Percentiles rank a stretch among this genome's conserved stretches.
Evolutionary conservation across 768 basidiomycete species (phyloP).

Genomic region (Dacryopinax primogenitus): DNA sequence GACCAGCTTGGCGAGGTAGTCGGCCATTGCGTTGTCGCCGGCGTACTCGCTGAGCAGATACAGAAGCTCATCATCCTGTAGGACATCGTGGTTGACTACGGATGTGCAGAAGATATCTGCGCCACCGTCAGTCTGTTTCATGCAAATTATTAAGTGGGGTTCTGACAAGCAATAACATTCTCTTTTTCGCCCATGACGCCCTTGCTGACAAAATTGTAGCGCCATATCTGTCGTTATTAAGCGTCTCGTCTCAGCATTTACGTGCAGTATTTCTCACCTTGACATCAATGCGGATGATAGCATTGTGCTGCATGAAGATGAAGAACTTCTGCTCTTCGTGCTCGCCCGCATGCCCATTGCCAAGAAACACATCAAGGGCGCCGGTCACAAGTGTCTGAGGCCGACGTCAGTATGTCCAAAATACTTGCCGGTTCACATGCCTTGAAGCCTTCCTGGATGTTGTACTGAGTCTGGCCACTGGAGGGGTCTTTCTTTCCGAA

Average conservation of each 20-base stretch:
- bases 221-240: conserved; percentile 10
- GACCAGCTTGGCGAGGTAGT: neutral
- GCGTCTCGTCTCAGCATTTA: too few relatives aligned
- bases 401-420: neutral
- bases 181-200: neutral
- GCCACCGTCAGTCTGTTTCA: neutral
- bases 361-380: conserved; percentile 9
- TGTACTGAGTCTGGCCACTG: neutral
- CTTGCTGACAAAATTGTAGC: conserved; percentile 10
- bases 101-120: conserved; percentile 12
- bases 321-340: conserved; percentile 14
- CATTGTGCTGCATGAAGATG: conserved; percentile 14
- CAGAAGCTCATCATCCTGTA: conserved; percentile 10
- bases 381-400: conserved; percentile 4
- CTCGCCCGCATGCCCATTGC: conserved; percentile 10
- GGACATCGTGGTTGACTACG: conserved; percentile 11
- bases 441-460: neutral
- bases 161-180: conserved; percentile 12
- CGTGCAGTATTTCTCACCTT: neutral
- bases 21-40: neutral
- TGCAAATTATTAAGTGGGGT: neutral
- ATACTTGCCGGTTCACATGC: neutral
- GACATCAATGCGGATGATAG: conserved; percentile 13
- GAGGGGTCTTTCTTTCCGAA: neutral
- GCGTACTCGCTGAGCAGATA: conserved; percentile 12